These are phyloP conservation scores for Pseudocercospora vitis DNA, from an alignment of 2,329 filamentous ascomycete species.

Conservation along the genomic window DNA sequence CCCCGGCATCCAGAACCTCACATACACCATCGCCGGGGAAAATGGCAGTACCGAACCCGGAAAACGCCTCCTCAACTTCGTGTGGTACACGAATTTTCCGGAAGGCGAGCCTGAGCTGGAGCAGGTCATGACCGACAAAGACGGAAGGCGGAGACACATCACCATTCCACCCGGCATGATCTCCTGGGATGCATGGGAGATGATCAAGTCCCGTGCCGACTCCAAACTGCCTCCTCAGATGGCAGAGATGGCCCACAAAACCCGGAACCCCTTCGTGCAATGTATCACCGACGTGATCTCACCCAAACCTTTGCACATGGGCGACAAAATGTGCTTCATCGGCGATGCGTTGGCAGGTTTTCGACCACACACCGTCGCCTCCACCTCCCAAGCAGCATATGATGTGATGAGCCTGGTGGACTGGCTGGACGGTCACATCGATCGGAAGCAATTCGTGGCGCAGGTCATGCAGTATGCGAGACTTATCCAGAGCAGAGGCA, in stretches of 20 bases:
- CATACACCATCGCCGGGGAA: constrained; percentile 47
- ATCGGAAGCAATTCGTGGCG: constrained; percentile 40
- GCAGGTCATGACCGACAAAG: constrained; percentile 47
- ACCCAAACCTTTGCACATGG: constrained; percentile 41
- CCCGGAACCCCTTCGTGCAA: constrained; percentile 47
- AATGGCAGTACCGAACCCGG: constrained; percentile 43
- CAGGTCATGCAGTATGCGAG: constrained; percentile 42
- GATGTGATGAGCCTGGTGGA: constrained; percentile 45
- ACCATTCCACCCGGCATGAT: constrained; percentile 48
- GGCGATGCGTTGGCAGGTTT: constrained; percentile 50
- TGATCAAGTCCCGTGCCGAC: constrained; percentile 38
- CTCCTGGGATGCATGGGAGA: constrained; percentile 42
- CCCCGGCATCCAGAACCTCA: constrained; percentile 41
- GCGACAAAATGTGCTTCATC: constrained; percentile 47
- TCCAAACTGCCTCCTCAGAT: constrained; percentile 42
- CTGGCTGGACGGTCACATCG: constrained; percentile 43
- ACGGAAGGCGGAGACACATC: constrained; percentile 43
- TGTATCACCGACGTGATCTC: constrained; percentile 46
- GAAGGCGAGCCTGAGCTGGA: constrained; percentile 41
- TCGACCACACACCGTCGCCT: constrained; percentile 48
- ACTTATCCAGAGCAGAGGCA: constrained; percentile 41
- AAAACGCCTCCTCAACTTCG: constrained; percentile 49
- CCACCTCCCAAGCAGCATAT: constrained; percentile 49
- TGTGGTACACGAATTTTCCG: constrained; percentile 48
- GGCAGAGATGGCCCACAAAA: constrained; percentile 43